Evolutionary conservation across 1,139 yeast genomes (phyloP).

Genomic region (Blastobotrys elegans): DNA sequence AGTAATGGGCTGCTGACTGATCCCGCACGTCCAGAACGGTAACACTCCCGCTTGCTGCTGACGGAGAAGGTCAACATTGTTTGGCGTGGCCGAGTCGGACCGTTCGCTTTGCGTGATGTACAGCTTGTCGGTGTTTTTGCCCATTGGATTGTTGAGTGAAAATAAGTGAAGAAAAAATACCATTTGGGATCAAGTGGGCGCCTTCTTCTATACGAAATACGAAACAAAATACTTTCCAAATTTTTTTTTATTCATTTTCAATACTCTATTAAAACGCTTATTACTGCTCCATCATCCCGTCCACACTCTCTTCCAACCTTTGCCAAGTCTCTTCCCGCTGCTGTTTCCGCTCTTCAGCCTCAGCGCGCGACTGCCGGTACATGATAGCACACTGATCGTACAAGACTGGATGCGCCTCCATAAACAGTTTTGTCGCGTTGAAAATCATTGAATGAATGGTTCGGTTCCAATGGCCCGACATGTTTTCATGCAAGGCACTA

Average conservation of each 20-base stretch:
- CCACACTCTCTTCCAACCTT: conserved; percentile 57
- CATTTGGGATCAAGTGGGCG: too few relatives aligned
- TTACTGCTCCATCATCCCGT: conserved; percentile 2
- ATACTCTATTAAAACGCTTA: too few relatives aligned
- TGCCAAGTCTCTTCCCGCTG: conserved; percentile 70
- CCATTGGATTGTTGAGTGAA: conserved; percentile 27
- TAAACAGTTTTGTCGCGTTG: conserved; percentile 84
- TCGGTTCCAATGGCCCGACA: conserved; percentile 73
- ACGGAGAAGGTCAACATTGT: background rate
- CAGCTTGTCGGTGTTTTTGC: conserved; percentile 37
- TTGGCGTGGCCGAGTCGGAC: conserved; percentile 11
- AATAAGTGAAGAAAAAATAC: background rate
- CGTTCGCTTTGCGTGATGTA: conserved; percentile 33
- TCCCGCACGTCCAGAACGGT: conserved; percentile 36
- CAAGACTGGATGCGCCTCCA: conserved; percentile 87
- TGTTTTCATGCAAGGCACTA: conserved; percentile 79
- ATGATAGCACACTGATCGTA: conserved; percentile 89
- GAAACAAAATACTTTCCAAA: too few relatives aligned
- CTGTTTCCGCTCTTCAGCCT: conserved; percentile 55
- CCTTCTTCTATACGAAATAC: background rate
- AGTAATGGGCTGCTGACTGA: conserved; percentile 34
- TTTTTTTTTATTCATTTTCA: background rate
- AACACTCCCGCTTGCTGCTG: conserved; percentile 6
- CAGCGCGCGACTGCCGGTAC: conserved; percentile 71
- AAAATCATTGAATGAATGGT: conserved; percentile 88